A percentile compares a stretch with the other conserved stretches of the same genome.
Conservation (phyloP, 2,329 filamentous ascomycete genomes). For the Penicillium sclerotigenum region DNA sequence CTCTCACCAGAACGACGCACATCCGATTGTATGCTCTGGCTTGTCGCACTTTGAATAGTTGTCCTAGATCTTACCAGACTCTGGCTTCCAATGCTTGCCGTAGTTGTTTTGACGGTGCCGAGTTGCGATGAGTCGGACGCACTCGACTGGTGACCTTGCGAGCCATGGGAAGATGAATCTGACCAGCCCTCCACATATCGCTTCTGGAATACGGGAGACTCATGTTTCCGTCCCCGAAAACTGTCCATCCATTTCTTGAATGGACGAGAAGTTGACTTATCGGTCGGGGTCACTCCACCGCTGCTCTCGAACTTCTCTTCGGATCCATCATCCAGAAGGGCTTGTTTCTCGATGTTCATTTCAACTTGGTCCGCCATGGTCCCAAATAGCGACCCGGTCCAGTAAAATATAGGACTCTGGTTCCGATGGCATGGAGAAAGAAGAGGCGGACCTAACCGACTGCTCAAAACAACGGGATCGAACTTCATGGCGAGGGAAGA, state of each 20-base stretch:
- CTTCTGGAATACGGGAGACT: constrained; percentile 16
- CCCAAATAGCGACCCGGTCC: constrained; percentile 2
- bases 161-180: constrained; percentile 21
- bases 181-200: constrained; percentile 40
- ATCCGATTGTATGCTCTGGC: constrained; percentile 57
- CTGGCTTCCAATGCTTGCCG: constrained; percentile 69
- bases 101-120: constrained; percentile 76
- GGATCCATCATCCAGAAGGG: constrained; percentile 1
- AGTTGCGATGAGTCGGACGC: constrained; percentile 76
- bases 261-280: constrained; percentile 18
- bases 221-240: constrained; percentile 31
- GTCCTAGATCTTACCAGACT: constrained; percentile 64
- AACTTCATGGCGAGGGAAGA: background rate
- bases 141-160: constrained; percentile 47
- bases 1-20: constrained; percentile 63
- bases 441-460: background rate
- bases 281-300: constrained; percentile 4
- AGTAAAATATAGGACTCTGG: background rate
- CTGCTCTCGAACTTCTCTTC: constrained; percentile 7
- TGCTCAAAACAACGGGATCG: background rate
- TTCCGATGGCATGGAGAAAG: constrained; percentile 12
- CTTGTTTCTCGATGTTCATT: constrained; percentile 1
- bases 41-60: constrained; percentile 58
- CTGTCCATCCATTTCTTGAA: constrained; percentile 42
- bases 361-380: constrained; percentile 12